Evolutionary conservation across 2,329 filamentous ascomycete genomes (phyloP), one percentile per base, ranked within the genome.

Genomic region (Epichloe uncinata): DNA sequence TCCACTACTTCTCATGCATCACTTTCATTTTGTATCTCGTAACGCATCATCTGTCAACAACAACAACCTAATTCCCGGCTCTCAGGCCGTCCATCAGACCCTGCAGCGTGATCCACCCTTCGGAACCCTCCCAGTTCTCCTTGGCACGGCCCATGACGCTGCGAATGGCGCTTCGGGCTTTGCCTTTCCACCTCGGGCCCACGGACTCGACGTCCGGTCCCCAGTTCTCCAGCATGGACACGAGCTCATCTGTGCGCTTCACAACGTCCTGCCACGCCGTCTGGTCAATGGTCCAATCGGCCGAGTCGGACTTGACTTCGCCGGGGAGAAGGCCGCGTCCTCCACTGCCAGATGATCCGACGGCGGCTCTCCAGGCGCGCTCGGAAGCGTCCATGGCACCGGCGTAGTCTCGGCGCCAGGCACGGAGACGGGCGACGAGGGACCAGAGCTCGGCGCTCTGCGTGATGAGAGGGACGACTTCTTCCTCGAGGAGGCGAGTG

Each of bases 391-490:
- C 85, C 1, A 97, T 73, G 4, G 90, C 87, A 2, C 81, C 82
- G 0, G 71, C 68, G 1, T 84, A 85, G 48, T 86, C 84, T 3
- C 78, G 69, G 6, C 81, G 77, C 81, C 88, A 96, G 13, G 83
- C 72, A 4, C 87, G 80, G 15, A 94, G 71, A 5, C 81, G 79
- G 0, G 82, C 76, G 0, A 94, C 73, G 0, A 94, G 69, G 2
- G 77, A 73, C 88, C 90, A 97, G 1, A 95, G 78, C 26, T 82
- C 77, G 0, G 83, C 77, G 2, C 86, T 83, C 26, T 76, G 73
- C 0, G 93, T 98, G 61, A 97, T 94, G 3, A 97, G 74, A 0
- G 93, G 91, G 0, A 84, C 77, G 22, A 98, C 69, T 13, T 79
- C 71, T 20, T 80, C 75, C 58, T 96, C 88, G 5, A 97, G 63